Percentiles rank a stretch among this genome's conserved stretches.
Evolutionary conservation across 768 basidiomycete genomes (phyloP).

Genomic region (Boletus eberwhitei): DNA sequence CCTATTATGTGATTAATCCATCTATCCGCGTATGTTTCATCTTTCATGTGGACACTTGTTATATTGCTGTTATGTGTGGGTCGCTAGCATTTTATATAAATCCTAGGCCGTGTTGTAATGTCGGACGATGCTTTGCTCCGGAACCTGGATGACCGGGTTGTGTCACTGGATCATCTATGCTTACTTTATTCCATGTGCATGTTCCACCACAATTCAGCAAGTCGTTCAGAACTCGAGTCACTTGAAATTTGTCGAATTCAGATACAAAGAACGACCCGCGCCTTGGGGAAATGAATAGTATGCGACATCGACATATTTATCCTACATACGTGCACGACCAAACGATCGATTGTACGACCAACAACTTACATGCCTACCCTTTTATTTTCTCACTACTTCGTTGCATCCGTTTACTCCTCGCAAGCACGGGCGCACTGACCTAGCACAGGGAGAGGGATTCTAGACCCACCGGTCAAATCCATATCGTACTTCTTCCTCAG

Average conservation of each 20-base stretch:
- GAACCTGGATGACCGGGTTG: neutral
- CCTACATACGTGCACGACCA: neutral
- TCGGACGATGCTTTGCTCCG: neutral
- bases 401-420: neutral
- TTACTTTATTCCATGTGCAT: neutral
- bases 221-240: neutral
- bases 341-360: neutral
- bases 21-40: neutral
- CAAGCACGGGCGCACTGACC: neutral
- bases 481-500: constrained; percentile 12
- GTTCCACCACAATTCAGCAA: neutral
- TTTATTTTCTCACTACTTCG: too few species aligned
- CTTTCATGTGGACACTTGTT: neutral
- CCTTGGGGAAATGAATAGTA: neutral
- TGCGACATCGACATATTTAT: neutral
- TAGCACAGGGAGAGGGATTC: constrained; percentile 5
- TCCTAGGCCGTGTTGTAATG: constrained; percentile 6
- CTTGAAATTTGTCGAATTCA: neutral
- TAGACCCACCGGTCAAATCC: constrained; percentile 15
- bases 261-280: neutral
- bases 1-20: neutral
- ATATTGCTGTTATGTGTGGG: neutral
- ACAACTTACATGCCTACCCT: neutral
- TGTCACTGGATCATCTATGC: neutral
- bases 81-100: neutral